Base-by-base conservation (phyloP, 805 yeast species). In the Yamadazyma scolyti region DNA sequence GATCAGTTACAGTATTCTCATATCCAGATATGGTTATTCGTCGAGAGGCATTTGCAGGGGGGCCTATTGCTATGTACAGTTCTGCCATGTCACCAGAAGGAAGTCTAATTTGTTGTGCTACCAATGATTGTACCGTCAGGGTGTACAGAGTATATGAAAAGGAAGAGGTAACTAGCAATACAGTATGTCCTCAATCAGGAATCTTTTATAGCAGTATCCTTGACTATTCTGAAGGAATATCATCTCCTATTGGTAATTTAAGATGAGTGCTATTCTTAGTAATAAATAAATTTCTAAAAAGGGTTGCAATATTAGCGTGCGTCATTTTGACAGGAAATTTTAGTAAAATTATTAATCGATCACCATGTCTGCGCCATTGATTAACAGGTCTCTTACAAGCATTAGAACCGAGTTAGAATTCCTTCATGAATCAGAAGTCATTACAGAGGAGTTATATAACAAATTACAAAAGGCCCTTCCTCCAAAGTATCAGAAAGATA, bases 331-430 rank as follows among this genome's bases (percentile, higher is more conserved):
- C n/a, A n/a, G n/a, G n/a, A n/a, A n/a, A n/a, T n/a, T n/a, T n/a
- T n/a, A n/a, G n/a, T n/a, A n/a, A n/a, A n/a, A n/a, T n/a, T n/a
- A n/a, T n/a, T n/a, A n/a, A n/a, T n/a, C n/a, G n/a, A n/a, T n/a
- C n/a, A n/a, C 20, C n/a, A 65, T 59, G 71, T 61, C 70, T 9
- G 58, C 77, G 11, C 79, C 90, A 1, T 63, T 74, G 29, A 75
- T 84, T 39, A 85, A 85, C 62, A 77, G 95, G 45, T 83, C 95
- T 4, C 62, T 87, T 40, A 75, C 88, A 1, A 81, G 82, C 5
- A 63, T 87, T 39, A 61, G 79, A 60, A 75, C 84, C 56, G 95
- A 88, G 52, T 71, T 88, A 25, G 95, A 86, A 54, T 87, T 85
- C 50, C 64, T 88, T 18, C 62, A 58, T 25, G 95, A 85, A 43